Percentiles rank a stretch among this genome's conserved stretches.
phyloP scores from a whole-genome alignment of 208 protist genomes.

The Histomonas meleagridis region DNA sequence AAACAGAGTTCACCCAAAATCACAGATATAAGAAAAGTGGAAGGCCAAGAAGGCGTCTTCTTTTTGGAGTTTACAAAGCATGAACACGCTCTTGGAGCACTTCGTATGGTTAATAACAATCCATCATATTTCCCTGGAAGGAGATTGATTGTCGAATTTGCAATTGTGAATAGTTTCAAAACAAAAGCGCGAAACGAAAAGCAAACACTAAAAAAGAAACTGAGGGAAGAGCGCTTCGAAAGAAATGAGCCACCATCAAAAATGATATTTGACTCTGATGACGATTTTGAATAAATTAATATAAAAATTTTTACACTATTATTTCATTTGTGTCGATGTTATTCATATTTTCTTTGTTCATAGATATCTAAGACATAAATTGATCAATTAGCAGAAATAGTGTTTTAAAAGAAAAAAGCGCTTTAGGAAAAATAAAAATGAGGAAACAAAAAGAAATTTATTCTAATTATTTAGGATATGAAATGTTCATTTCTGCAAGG shows the following conservation, averaged over 20 bases:
- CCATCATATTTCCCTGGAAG: neutral
- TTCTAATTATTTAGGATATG: neutral
- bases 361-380: too few species aligned
- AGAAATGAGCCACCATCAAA: neutral
- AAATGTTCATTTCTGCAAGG: neutral
- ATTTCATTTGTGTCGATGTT: too few species aligned
- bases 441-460: too few species aligned
- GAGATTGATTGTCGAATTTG: slow-evolving; percentile 19
- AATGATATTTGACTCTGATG: too few species aligned
- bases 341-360: too few species aligned
- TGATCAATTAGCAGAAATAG: too few species aligned
- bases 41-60: neutral
- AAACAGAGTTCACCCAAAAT: neutral
- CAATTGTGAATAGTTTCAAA: neutral
- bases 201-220: neutral
- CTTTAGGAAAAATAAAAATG: too few species aligned
- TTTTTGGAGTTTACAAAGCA: neutral
- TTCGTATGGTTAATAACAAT: slow-evolving; percentile 1
- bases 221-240: neutral
- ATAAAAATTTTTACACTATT: too few species aligned
- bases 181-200: neutral
- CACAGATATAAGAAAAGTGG: neutral
- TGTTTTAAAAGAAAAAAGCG: too few species aligned
- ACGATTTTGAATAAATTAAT: too few species aligned
- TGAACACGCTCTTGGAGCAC: neutral